A percentile compares a stretch with the other conserved stretches of the same genome.
Evolutionary conservation across 306 rosid species (phyloP).

Genomic region (Carpinus viminea): DNA sequence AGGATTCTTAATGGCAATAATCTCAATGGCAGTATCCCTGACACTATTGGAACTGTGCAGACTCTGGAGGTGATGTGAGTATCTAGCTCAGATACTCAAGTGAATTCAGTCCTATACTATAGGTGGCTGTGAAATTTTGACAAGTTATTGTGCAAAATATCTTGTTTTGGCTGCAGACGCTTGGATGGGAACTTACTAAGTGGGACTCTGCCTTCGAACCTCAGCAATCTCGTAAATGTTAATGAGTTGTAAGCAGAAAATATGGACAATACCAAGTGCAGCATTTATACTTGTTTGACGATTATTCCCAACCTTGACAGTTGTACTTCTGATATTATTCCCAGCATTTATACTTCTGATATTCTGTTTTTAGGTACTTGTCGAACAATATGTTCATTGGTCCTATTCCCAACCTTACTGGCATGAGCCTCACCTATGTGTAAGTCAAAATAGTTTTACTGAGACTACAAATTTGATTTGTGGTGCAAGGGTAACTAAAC

Average conservation of each 20-base stretch:
- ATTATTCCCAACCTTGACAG: too few relatives aligned
- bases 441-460: slow-evolving; percentile 26
- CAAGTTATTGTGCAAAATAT: slow-evolving; percentile 13
- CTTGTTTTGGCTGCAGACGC: slow-evolving; percentile 47
- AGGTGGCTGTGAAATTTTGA: neutral
- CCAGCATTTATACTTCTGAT: too few relatives aligned
- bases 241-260: slow-evolving; percentile 49
- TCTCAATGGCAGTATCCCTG: slow-evolving; percentile 57
- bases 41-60: slow-evolving; percentile 52
- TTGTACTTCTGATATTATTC: too few relatives aligned
- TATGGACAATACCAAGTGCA: neutral
- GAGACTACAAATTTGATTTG: neutral
- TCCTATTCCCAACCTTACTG: slow-evolving; percentile 48
- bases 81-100: slow-evolving; percentile 24
- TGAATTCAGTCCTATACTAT: neutral
- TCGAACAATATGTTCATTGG: slow-evolving; percentile 67
- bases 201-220: slow-evolving; percentile 47
- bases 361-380: slow-evolving; percentile 45
- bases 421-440: slow-evolving; percentile 51
- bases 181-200: slow-evolving; percentile 43
- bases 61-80: slow-evolving; percentile 69
- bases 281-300: neutral
- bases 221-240: slow-evolving; percentile 45
- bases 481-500: neutral
- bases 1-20: slow-evolving; percentile 62